phyloP scores from a whole-genome alignment of 2,329 filamentous ascomycete species.

The Capronia epimyces region DNA sequence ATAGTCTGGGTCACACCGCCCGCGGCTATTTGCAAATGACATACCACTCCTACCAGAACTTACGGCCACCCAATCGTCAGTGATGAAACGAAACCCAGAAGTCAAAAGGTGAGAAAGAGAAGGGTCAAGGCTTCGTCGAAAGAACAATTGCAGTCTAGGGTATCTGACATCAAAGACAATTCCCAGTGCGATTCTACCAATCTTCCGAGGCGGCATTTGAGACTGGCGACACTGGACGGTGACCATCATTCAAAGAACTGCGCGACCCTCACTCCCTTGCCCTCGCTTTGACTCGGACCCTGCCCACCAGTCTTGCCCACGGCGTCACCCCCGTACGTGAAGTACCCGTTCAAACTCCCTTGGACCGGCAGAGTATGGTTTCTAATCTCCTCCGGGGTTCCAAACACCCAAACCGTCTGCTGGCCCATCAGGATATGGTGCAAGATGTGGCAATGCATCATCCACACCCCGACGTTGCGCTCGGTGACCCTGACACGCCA shows the following conservation, averaged over 20 bases:
- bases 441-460: slow-evolving; percentile 48
- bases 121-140: too few species aligned
- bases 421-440: slow-evolving; percentile 45
- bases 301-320: not conserved
- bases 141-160: too few species aligned
- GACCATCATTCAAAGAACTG: slow-evolving; percentile 1
- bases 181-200: too few species aligned
- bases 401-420: slow-evolving; percentile 42
- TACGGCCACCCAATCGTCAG: too few species aligned
- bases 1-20: too few species aligned
- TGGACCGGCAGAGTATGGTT: slow-evolving; percentile 27
- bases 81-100: too few species aligned
- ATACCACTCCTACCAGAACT: too few species aligned
- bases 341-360: slow-evolving; percentile 36
- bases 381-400: slow-evolving; percentile 39
- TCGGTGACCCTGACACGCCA: slow-evolving; percentile 52
- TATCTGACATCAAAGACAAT: too few species aligned
- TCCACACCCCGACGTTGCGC: slow-evolving; percentile 44
- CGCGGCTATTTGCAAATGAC: too few species aligned
- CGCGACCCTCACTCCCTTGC: not conserved
- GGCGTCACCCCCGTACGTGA: slow-evolving; percentile 42
- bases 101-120: too few species aligned
- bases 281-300: not conserved
- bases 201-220: too few species aligned
- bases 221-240: too few species aligned